These are phyloP conservation scores for Cyanidioschyzon merolae DNA, from an alignment of 23 red algal genomes.

Conservation along the genomic window DNA sequence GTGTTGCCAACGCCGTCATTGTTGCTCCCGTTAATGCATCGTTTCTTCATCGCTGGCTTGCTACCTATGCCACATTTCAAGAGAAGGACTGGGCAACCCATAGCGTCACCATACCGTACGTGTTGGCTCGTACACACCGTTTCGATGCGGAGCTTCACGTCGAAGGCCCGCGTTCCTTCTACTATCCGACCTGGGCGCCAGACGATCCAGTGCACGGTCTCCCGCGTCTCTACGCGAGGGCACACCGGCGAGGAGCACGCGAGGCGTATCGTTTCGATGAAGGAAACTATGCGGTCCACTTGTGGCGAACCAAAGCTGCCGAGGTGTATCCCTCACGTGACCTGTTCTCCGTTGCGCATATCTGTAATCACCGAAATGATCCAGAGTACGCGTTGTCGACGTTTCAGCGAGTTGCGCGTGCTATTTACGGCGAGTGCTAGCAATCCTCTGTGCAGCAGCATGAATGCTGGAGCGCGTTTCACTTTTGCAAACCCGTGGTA, in stretches of 20 bases:
- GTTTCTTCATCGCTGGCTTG: constrained; percentile 28
- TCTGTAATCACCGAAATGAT: not conserved
- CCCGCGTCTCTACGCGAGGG: not conserved
- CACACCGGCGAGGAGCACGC: not conserved
- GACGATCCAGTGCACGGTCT: constrained; percentile 5
- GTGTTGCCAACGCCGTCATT: constrained; percentile 26
- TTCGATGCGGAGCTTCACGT: constrained; percentile 13
- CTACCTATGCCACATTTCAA: constrained; percentile 9
- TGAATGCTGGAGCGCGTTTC: too few relatives aligned
- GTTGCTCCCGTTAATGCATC: constrained; percentile 18
- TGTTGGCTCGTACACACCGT: not conserved
- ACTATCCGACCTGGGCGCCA: constrained; percentile 3
- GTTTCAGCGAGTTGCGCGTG: not conserved
- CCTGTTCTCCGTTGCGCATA: not conserved
- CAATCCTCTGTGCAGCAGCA: too few relatives aligned
- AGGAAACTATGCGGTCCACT: constrained; percentile 10
- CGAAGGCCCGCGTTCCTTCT: not conserved
- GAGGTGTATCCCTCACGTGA: not conserved
- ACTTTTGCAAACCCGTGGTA: too few relatives aligned
- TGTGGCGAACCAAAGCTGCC: constrained; percentile 11
- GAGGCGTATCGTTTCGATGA: not conserved
- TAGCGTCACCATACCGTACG: not conserved
- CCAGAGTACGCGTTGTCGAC: not conserved
- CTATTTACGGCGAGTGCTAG: not conserved
- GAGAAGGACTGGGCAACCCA: constrained; percentile 3